Evolutionary conservation across 2,329 filamentous ascomycete genomes (phyloP), one percentile per base, ranked within the genome.

Genomic region (Ophiostoma australiae): DNA sequence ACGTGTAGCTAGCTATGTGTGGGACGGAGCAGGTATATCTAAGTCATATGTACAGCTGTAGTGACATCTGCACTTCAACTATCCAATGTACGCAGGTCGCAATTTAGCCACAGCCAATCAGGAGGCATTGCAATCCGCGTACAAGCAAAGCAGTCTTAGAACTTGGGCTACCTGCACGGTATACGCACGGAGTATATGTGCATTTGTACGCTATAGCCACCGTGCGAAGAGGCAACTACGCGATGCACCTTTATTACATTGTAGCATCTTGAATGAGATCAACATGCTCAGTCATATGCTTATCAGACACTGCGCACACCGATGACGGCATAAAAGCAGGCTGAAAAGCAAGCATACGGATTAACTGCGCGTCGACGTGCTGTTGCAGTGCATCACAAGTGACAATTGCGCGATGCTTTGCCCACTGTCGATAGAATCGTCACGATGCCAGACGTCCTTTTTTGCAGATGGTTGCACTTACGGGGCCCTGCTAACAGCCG

Each of bases 101-200:
- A 78, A 79, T 79, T 79, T 79, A 78, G 77, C 77, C 77, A 76
- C 61, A 67, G 73, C 77, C 77, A 78, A 78, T 78, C 2, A 76
- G 4, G 23, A 23, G 52, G 7, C 23, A 27, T 23, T 27, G 11
- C 23, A 58, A 58, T 58, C 52, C 23, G 52, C 52, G 52, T 58
- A 58, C 52, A 31, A 58, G 48, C 48, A 55, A 41, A n/a, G n/a
- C n/a, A n/a, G 48, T 55, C 48, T 23, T 20, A 55, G 52, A 27
- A 27, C 11, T 58, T 10, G 52, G 23, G 52, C 23, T 58, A 11
- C 23, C 52, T 58, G 52, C 52, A 58, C 52, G n/a, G 52, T 58
- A 58, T 58, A 58, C 11, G 52, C 52, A 58, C 52, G 52, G 52
- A 58, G n/a, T n/a, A 7, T n/a, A 7, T 4, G 44, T n/a, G 44